Evolutionary conservation across 225 moss, liverwort and hornwort genomes (phyloP).

Genomic region (Thuidium tamariscinum): DNA sequence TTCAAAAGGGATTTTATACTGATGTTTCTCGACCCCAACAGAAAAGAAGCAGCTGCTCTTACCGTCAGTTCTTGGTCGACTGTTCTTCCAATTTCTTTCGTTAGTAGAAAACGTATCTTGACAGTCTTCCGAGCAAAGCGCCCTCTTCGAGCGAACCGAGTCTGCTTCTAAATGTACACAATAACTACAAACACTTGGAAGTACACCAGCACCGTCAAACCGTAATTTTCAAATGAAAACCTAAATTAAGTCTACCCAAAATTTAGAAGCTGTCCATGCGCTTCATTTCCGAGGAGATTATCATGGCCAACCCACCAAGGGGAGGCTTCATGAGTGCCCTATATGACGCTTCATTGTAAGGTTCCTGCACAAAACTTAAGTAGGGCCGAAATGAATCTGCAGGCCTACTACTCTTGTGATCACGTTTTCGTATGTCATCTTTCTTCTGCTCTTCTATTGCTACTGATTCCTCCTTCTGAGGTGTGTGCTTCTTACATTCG

Average conservation of each 20-base stretch:
- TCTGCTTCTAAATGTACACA: slow-evolving; percentile 8
- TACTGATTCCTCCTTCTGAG: slow-evolving; percentile 39
- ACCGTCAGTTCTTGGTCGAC: not conserved
- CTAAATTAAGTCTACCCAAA: not conserved
- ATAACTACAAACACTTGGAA: not conserved
- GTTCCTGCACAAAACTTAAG: slow-evolving; percentile 51
- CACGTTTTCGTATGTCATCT: slow-evolving; percentile 11
- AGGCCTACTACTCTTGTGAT: slow-evolving; percentile 25
- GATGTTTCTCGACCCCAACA: not conserved
- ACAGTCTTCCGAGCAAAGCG: not conserved
- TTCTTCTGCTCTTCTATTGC: slow-evolving; percentile 29
- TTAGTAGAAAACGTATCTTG: not conserved
- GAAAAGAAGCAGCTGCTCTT: not conserved
- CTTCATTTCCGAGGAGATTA: slow-evolving; percentile 38
- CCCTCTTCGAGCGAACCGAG: not conserved
- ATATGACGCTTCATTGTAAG: slow-evolving; percentile 69
- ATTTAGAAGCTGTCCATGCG: slow-evolving; percentile 33
- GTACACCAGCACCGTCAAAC: not conserved
- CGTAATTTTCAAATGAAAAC: not conserved
- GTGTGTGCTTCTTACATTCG: slow-evolving; percentile 1
- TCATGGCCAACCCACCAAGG: slow-evolving; percentile 58
- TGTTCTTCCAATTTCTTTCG: not conserved
- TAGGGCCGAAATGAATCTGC: slow-evolving; percentile 52
- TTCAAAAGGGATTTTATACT: not conserved
- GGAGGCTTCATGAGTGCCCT: slow-evolving; percentile 90